Base-by-base conservation (phyloP, 352 stramenopile species). In the Albugo laibachii region DNA sequence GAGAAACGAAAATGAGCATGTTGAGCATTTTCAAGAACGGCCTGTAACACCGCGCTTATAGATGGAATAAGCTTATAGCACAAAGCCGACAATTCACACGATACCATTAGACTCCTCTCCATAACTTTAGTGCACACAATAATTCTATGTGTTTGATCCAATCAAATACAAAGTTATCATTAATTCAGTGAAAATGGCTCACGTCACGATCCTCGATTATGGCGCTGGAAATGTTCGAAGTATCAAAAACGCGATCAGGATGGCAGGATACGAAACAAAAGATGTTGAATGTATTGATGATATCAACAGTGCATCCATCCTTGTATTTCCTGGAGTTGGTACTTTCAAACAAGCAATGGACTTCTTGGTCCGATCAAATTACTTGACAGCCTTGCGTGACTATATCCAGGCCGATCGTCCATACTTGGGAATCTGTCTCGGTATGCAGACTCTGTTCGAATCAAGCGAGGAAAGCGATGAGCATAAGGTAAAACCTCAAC, bases 381-480 rank as follows among this genome's bases (percentile, higher is more conserved):
- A 93, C 52, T 72, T 91, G 19, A 67, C 77, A 21, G 68, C 92
- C 41, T 69, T 99, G 11, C 63, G 71, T 24, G 68, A 79, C 24
- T 98, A 98, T 55, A 58, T 91, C 14, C 24, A 51, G 34, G 57
- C 71, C 19, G 61, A 88, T 56, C 68, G 95, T 13, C 91, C 87
- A 13, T 99, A 97, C 68, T 62, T 99, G 35, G 95, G 93, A 43
- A 98, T 99, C 48, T 99, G 95, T 65, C 58, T 99, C 0, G 95
- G 95, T 18, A 97, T 99, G 93, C 95, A 99, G 61, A 97, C 91
- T 15, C 66, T 99, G 11, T 99, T 99, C 54, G 93, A 98, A 58
- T 80, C 73, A 15, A 97, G 81, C 49, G 91, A 98, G 10, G 95
- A 99, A 59, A 82, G 71, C 27, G 72, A 75, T 0, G 76, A 77